Base-by-base conservation (phyloP, 1,284 basidiomycete genomes). In the Ceratobasidium papillatum region DNA sequence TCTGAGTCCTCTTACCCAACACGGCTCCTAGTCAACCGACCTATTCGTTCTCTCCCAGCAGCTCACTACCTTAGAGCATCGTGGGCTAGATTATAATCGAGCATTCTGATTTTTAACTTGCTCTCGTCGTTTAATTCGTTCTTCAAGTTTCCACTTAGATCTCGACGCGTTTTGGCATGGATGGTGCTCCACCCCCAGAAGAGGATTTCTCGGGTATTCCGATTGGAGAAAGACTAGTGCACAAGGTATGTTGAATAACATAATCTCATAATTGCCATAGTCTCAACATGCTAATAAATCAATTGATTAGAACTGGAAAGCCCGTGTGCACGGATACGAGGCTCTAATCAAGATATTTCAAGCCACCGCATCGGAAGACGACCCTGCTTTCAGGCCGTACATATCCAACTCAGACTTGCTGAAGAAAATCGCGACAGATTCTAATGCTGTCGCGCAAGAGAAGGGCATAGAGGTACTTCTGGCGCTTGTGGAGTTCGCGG, bases 401-500 rank as follows among this genome's bases (percentile, higher is more conserved):
- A 82, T 93, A 78, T 89, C 87, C 82, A 91, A 91, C 78, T 84
- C 89, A 9, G 93, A 94, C 81, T 83, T 90, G 51, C 88, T 98
- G 78, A 94, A 93, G 86, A 96, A 91, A 84, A 94, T 96, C 81
- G 93, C 86, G 47, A 90, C 90, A 2, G 98, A 99, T 81, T 86
- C 95, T 0, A 99, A 99, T 83, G 98, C 94, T 14, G 97, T 99
- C 38, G 96, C 98, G 12, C 98, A 99, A 83, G 98, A 99, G 85
- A 98, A 98, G 82, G 98, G 94, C 43, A 87, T 98, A 25, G 93
- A 98, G 83, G 92, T 94, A 79, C 84, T 97, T 51, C 87, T 93
- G 78, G 86, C 92, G 17, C 89, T 98, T 77, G 91, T 98, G 77
- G 94, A 95, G 83, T 95, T 92, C 80, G 94, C 95, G 22, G 98